Evolutionary conservation across 306 rosid genomes (phyloP).

Genomic region (Dryas octopetala): DNA sequence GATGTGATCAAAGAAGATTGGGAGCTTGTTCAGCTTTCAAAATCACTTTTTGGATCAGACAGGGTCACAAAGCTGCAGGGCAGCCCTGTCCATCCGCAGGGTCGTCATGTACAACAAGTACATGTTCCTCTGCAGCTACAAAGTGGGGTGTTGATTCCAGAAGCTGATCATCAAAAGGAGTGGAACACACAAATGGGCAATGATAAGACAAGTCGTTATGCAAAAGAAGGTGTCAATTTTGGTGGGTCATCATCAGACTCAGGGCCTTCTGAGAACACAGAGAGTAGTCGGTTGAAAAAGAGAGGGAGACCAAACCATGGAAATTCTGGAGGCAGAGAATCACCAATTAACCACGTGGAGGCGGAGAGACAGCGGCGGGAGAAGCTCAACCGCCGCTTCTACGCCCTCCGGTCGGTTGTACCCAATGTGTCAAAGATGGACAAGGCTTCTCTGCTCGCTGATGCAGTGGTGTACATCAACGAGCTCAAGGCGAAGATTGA

Average conservation of each 20-base stretch:
- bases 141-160: background rate
- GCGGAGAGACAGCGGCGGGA: slow-evolving; percentile 54
- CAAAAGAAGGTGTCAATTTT: background rate
- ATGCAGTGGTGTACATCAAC: slow-evolving; percentile 42
- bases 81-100: background rate
- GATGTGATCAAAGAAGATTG: slow-evolving; percentile 32
- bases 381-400: slow-evolving; percentile 47
- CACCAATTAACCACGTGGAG: slow-evolving; percentile 40
- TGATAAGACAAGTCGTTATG: no score
- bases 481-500: slow-evolving; percentile 38
- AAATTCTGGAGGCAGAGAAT: background rate
- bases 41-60: slow-evolving; percentile 27
- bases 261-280: background rate
- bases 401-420: slow-evolving; percentile 50
- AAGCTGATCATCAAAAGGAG: background rate
- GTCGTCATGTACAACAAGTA: background rate
- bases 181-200: slow-evolving; percentile 1
- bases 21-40: slow-evolving; percentile 28
- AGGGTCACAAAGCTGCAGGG: background rate
- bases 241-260: slow-evolving; percentile 5
- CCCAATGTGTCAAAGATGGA: slow-evolving; percentile 63
- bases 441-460: slow-evolving; percentile 46
- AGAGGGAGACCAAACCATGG: slow-evolving; percentile 4
- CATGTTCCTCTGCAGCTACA: background rate
- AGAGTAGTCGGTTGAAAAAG: background rate